These are phyloP conservation scores for Diplocarpon mali DNA, from an alignment of 2,329 filamentous ascomycete genomes.

Conservation along the genomic window DNA sequence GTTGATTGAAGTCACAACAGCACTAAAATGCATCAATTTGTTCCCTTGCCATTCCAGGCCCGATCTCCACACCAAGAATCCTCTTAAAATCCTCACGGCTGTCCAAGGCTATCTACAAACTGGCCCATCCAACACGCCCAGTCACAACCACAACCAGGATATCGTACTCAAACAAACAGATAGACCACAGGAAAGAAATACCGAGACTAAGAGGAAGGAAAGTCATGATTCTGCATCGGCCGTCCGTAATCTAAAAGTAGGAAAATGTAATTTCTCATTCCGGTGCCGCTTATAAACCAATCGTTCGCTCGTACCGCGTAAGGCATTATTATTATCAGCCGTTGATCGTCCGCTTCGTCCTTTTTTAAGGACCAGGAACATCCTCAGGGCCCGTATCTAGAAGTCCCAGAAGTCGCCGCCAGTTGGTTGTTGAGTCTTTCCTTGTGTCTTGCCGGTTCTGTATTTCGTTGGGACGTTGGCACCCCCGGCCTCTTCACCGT, in stretches of 20 bases:
- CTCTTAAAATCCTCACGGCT: neutral
- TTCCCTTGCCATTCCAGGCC: neutral
- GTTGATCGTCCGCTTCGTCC: constrained; percentile 6
- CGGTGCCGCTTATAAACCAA: constrained; percentile 12
- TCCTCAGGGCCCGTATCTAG: constrained; percentile 12
- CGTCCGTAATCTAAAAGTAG: constrained; percentile 1
- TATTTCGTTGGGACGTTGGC: constrained; percentile 21
- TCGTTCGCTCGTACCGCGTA: constrained; percentile 13
- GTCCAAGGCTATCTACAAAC: neutral
- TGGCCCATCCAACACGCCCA: neutral
- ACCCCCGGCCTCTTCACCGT: constrained; percentile 29
- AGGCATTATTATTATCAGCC: constrained; percentile 13
- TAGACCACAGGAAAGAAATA: neutral
- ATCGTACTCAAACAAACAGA: constrained; percentile 3
- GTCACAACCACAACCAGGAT: constrained; percentile 2
- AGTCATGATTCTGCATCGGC: neutral
- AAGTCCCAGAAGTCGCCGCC: constrained; percentile 30
- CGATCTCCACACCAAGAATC: neutral
- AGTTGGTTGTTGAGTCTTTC: constrained; percentile 17
- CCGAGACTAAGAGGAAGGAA: neutral
- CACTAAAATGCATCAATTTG: neutral
- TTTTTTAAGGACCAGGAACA: neutral
- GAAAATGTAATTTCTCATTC: neutral
- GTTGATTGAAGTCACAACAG: too few species aligned
- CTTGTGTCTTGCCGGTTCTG: constrained; percentile 20